Conservation (phyloP, 2,329 filamentous ascomycete genomes). For the Pleoardoris graminearum region DNA sequence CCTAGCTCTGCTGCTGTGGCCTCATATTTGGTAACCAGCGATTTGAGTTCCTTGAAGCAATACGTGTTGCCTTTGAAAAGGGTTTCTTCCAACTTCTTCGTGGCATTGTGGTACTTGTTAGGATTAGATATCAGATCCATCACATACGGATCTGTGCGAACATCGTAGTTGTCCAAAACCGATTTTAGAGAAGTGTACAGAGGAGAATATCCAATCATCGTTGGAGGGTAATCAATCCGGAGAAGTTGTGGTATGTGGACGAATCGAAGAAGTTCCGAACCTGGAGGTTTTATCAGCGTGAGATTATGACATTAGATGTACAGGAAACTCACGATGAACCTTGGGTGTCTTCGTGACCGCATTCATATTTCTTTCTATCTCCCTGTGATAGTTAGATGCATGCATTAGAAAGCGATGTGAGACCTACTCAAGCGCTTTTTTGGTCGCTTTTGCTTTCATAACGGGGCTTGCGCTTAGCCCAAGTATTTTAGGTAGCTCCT, state of each 20-base stretch:
- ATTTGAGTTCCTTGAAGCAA: slow-evolving; percentile 45
- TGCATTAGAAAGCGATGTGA: not conserved
- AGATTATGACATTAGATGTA: not conserved
- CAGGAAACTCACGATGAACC: slow-evolving; percentile 54
- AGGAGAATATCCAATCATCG: slow-evolving; percentile 1
- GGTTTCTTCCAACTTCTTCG: slow-evolving; percentile 31
- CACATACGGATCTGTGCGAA: slow-evolving; percentile 48
- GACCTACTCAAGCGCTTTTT: slow-evolving; percentile 53
- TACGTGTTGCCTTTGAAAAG: slow-evolving; percentile 43
- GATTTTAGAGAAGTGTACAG: slow-evolving; percentile 22
- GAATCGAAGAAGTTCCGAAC: slow-evolving; percentile 66
- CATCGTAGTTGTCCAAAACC: slow-evolving; percentile 34
- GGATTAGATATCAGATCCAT: slow-evolving; percentile 34
- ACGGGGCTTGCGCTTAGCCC: slow-evolving; percentile 82
- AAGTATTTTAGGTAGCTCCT: slow-evolving; percentile 65
- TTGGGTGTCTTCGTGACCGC: slow-evolving; percentile 71
- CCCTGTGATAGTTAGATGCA: slow-evolving; percentile 35
- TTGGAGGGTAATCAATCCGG: slow-evolving; percentile 40
- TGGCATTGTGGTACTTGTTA: slow-evolving; percentile 24
- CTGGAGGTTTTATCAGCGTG: not conserved
- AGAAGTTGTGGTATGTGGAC: slow-evolving; percentile 67
- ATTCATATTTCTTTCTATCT: slow-evolving; percentile 71
- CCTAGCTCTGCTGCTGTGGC: slow-evolving; percentile 47
- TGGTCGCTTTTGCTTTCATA: slow-evolving; percentile 59
- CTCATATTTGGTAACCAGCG: slow-evolving; percentile 37